Evolutionary conservation across 148 eudicot genomes (phyloP).

Genomic region (Tetragonia tetragonoides): DNA sequence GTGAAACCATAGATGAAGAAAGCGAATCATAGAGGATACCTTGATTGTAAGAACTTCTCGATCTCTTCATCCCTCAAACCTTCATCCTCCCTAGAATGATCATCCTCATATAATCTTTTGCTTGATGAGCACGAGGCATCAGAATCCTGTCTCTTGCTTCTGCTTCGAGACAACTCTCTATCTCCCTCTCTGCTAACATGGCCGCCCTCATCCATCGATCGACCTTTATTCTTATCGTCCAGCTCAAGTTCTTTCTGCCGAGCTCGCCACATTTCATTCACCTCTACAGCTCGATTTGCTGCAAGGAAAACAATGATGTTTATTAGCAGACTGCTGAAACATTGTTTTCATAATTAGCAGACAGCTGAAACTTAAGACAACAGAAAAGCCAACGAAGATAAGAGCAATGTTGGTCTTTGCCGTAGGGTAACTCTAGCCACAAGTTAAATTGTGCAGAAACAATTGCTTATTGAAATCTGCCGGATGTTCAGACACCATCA

Average conservation of each 20-base stretch:
- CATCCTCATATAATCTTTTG: conserved; percentile 40
- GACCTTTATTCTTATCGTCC: conserved; percentile 51
- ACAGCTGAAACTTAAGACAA: no score
- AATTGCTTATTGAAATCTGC: no score
- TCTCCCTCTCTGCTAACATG: conserved; percentile 30
- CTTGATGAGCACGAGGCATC: conserved; percentile 43
- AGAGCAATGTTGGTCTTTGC: no score
- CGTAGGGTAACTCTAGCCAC: no score
- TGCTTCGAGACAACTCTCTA: conserved; percentile 31
- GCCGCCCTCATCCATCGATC: conserved; percentile 33
- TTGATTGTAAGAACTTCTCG: conserved; percentile 73
- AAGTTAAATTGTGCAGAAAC: no score
- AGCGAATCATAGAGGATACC: conserved; percentile 33
- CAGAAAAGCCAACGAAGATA: no score
- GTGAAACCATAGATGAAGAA: background rate
- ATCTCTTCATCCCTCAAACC: conserved; percentile 77
- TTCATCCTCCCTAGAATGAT: conserved; percentile 40
- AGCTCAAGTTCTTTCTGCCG: conserved; percentile 82
- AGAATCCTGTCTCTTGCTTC: conserved; percentile 36
- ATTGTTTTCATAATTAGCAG: background rate
- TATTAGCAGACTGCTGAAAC: background rate
- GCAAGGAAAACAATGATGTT: conserved; percentile 16
- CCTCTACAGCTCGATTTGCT: conserved; percentile 90
- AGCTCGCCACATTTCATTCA: conserved; percentile 90
- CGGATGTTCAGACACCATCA: no score